phyloP scores from a whole-genome alignment of 306 rosid genomes.

The Cucurbita pepo region DNA sequence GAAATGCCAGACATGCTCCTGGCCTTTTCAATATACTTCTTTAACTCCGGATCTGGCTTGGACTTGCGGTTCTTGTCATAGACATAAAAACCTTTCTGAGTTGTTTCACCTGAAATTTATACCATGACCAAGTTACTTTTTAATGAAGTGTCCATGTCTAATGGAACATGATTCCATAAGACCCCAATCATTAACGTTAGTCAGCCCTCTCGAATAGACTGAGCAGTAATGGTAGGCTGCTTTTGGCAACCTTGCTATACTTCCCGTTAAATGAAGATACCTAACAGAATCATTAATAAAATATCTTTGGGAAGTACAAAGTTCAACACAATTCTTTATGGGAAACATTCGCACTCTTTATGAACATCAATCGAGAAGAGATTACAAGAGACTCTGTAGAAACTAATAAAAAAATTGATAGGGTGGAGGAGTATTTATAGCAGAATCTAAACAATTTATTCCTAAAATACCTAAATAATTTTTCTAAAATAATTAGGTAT shows the following conservation, averaged over 20 bases:
- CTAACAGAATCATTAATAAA: neutral
- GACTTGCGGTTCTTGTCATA: slow-evolving; percentile 67
- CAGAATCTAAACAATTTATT: too few species aligned
- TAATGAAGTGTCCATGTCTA: neutral
- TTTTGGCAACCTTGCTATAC: neutral
- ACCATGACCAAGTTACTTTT: neutral
- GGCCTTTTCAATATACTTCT: slow-evolving; percentile 70
- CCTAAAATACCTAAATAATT: too few species aligned
- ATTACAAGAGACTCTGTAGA: too few species aligned
- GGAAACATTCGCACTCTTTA: too few species aligned
- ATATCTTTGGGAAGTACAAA: neutral
- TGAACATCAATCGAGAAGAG: too few species aligned
- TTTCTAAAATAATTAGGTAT: too few species aligned
- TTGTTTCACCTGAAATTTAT: slow-evolving; percentile 45
- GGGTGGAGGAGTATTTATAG: too few species aligned
- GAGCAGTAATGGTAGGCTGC: neutral
- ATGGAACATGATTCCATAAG: neutral
- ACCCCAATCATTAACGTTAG: neutral
- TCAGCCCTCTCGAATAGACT: neutral
- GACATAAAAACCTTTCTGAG: slow-evolving; percentile 68
- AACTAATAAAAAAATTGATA: too few species aligned
- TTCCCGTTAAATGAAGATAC: neutral
- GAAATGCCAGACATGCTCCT: slow-evolving; percentile 55
- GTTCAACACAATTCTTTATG: neutral
- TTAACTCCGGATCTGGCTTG: slow-evolving; percentile 70